Conservation (phyloP, 805 yeast genomes). For the Cyberlindnera americana region DNA sequence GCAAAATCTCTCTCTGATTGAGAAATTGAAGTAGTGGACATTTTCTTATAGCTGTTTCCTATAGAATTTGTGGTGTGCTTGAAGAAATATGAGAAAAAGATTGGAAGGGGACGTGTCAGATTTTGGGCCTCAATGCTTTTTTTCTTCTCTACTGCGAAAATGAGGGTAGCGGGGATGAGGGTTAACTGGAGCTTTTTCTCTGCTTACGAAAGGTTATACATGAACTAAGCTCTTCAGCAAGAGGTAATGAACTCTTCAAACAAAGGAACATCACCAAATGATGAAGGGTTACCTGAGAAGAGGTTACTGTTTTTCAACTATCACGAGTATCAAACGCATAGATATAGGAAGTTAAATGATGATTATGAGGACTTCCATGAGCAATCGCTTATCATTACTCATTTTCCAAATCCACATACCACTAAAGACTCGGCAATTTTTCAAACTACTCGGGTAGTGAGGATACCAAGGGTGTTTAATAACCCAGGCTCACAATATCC, state of each 20-base stretch:
- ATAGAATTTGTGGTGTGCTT: neutral
- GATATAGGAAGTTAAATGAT: slow-evolving; percentile 27
- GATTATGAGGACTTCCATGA: slow-evolving; percentile 29
- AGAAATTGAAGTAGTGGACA: slow-evolving; percentile 13
- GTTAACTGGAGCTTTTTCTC: too few relatives aligned
- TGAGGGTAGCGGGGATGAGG: too few relatives aligned
- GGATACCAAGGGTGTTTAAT: slow-evolving; percentile 55
- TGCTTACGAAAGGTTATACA: too few relatives aligned
- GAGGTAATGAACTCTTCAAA: slow-evolving; percentile 19
- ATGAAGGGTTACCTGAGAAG: neutral
- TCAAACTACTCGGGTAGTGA: slow-evolving; percentile 50
- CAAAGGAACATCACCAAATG: slow-evolving; percentile 19
- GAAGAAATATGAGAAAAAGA: too few relatives aligned
- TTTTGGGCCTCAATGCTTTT: neutral
- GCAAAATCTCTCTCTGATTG: slow-evolving; percentile 22
- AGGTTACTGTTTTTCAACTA: slow-evolving; percentile 55
- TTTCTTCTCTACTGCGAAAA: neutral
- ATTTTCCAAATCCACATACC: slow-evolving; percentile 59
- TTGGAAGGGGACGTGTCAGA: neutral
- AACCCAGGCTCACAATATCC: slow-evolving; percentile 40
- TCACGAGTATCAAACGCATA: slow-evolving; percentile 51
- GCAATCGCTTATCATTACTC: slow-evolving; percentile 49
- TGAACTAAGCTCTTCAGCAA: too few relatives aligned
- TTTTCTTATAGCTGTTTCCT: neutral
- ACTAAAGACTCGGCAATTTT: slow-evolving; percentile 30